Evolutionary conservation across 2,329 filamentous ascomycete species (phyloP).

Genomic region (Zasmidium citrigriseum): DNA sequence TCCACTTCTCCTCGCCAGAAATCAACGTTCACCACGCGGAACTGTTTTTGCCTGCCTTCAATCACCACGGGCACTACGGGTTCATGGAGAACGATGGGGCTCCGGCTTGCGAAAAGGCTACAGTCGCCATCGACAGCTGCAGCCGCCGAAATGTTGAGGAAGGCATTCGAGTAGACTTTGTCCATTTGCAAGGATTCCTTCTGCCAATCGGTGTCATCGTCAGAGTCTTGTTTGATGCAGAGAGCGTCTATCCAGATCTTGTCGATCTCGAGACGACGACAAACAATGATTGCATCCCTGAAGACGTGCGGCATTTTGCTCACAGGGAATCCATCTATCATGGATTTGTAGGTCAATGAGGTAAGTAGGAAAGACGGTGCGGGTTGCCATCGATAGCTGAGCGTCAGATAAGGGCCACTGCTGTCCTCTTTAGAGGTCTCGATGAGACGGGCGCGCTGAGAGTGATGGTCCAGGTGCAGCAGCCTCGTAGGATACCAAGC

Average conservation of each 20-base stretch:
- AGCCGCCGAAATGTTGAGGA: background rate
- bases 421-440: background rate
- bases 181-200: background rate
- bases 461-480: background rate
- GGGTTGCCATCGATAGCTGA: background rate
- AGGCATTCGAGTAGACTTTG: constrained; percentile 2
- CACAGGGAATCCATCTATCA: background rate
- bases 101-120: background rate
- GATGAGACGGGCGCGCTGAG: background rate
- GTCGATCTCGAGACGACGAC: background rate
- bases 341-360: background rate
- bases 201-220: constrained; percentile 5
- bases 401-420: background rate
- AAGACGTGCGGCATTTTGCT: background rate
- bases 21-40: background rate
- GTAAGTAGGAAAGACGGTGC: background rate
- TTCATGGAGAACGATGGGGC: background rate
- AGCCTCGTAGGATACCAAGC: background rate
- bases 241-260: constrained; percentile 14
- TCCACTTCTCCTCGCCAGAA: background rate
- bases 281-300: constrained; percentile 5
- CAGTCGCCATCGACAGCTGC: background rate
- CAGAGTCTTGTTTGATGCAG: constrained; percentile 14
- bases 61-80: background rate
- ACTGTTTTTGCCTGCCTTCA: background rate